Percentiles rank a stretch among this genome's conserved stretches.
Conservation (phyloP, 2,329 filamentous ascomycete genomes). For the Periconia sp. region DNA sequence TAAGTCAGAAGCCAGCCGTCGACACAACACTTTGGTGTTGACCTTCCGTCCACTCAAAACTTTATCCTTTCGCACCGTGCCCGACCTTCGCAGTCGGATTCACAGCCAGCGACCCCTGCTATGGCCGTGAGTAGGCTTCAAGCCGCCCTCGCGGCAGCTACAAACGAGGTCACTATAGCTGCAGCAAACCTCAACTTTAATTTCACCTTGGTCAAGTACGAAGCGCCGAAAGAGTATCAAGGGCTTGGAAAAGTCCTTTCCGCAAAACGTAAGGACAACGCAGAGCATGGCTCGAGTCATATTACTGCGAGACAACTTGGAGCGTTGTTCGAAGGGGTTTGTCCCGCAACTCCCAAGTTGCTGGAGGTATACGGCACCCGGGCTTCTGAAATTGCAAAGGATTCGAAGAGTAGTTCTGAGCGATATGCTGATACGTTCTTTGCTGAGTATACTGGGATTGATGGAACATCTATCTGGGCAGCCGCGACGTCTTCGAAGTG, state of each 20-base stretch:
- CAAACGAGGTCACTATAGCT: conserved; percentile 16
- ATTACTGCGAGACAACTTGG: conserved; percentile 43
- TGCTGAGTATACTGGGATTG: conserved; percentile 8
- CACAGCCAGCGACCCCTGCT: no score
- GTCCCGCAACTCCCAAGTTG: conserved; percentile 37
- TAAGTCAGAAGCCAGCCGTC: no score
- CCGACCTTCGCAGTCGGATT: no score
- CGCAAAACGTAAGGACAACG: conserved; percentile 12
- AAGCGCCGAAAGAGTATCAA: conserved; percentile 44
- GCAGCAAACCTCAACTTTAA: conserved; percentile 44
- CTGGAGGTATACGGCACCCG: conserved; percentile 40
- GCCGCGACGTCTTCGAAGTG: conserved; percentile 22
- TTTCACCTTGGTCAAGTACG: conserved; percentile 45
- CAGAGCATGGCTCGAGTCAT: conserved; percentile 33
- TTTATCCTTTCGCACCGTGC: no score
- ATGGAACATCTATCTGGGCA: conserved; percentile 1
- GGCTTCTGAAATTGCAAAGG: conserved; percentile 19
- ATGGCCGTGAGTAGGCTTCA: neutral
- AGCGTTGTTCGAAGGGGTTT: conserved; percentile 39
- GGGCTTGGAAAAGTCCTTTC: conserved; percentile 36
- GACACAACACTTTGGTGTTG: no score
- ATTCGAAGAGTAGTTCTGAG: neutral
- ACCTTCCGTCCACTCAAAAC: no score
- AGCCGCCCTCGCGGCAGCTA: neutral
- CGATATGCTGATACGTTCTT: conserved; percentile 13